Conservation (phyloP, 345 rosid species). For the Garcia nutans region DNA sequence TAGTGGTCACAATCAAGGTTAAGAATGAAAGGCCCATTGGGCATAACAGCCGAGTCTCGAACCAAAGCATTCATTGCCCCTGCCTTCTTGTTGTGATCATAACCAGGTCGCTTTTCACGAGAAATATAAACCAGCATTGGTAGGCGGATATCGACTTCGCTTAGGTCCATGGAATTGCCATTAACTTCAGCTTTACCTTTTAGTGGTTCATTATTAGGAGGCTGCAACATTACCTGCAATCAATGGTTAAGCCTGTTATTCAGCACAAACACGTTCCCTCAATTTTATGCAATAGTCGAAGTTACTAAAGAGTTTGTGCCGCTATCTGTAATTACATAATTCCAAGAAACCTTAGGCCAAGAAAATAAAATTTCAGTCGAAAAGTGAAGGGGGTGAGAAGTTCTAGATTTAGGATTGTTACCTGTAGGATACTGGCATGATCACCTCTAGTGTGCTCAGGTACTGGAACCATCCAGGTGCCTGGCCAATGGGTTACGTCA, state of each 20-base stretch:
- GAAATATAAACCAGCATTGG: constrained; percentile 29
- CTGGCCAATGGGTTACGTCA: constrained; percentile 40
- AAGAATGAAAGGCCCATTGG: constrained; percentile 30
- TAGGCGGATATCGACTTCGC: constrained; percentile 22
- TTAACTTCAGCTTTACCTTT: constrained; percentile 24
- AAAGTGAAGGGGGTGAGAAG: too few species aligned
- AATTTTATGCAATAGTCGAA: too few species aligned
- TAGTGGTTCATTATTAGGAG: constrained; percentile 63
- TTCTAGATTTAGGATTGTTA: too few species aligned
- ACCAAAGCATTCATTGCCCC: constrained; percentile 32
- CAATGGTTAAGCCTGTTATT: too few species aligned
- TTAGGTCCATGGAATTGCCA: constrained; percentile 22
- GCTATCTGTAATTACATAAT: too few species aligned
- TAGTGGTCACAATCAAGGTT: constrained; percentile 31
- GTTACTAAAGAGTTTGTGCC: too few species aligned
- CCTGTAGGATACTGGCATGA: constrained; percentile 40
- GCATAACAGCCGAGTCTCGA: constrained; percentile 28
- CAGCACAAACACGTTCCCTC: too few species aligned
- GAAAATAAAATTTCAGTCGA: too few species aligned
- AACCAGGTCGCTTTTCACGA: constrained; percentile 25
- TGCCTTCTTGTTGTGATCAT: constrained; percentile 32
- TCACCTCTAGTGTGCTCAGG: constrained; percentile 35
- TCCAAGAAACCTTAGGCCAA: too few species aligned
- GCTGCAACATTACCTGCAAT: constrained; percentile 75
- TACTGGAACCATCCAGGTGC: constrained; percentile 28